These are phyloP conservation scores for Reutealis trisperma DNA, from an alignment of 345 rosid genomes.

Conservation along the genomic window DNA sequence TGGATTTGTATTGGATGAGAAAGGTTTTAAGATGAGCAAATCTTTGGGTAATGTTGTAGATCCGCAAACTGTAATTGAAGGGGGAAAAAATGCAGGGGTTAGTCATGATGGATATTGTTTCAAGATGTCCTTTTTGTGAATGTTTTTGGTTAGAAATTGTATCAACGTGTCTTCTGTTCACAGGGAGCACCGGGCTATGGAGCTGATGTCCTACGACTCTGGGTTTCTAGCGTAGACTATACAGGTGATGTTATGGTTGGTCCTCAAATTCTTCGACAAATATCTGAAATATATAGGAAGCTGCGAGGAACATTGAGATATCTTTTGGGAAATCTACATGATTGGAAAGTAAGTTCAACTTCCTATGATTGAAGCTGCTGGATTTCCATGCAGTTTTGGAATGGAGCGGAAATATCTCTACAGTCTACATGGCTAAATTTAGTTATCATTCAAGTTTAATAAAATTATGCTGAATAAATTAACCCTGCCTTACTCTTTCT, in stretches of 20 bases:
- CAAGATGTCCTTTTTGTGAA: constrained; percentile 10
- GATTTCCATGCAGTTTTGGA: background rate
- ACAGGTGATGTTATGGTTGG: constrained; percentile 83
- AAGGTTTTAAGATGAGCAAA: constrained; percentile 96
- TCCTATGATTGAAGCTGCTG: too few species aligned
- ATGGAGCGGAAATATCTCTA: background rate
- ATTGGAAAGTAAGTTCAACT: constrained; percentile 69
- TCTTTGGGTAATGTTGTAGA: constrained; percentile 93
- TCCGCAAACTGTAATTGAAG: constrained; percentile 76
- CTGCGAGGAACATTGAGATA: constrained; percentile 88
- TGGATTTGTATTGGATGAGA: constrained; percentile 98
- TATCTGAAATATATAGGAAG: constrained; percentile 91
- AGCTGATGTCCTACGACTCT: constrained; percentile 90
- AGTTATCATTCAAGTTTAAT: background rate
- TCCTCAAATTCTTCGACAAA: constrained; percentile 81
- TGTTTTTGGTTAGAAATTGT: constrained; percentile 8
- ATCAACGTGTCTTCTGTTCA: constrained; percentile 31
- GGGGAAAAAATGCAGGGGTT: constrained; percentile 83
- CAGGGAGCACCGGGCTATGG: constrained; percentile 96
- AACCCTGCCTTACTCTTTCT: background rate
- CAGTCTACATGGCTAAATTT: background rate
- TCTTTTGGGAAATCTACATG: constrained; percentile 93
- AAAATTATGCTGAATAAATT: background rate
- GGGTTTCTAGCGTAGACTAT: constrained; percentile 99
- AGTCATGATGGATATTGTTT: constrained; percentile 17